A percentile compares a stretch with the other conserved stretches of the same genome.
Conservation (phyloP, 768 basidiomycete genomes). For the Psilocybe tampanensis region DNA sequence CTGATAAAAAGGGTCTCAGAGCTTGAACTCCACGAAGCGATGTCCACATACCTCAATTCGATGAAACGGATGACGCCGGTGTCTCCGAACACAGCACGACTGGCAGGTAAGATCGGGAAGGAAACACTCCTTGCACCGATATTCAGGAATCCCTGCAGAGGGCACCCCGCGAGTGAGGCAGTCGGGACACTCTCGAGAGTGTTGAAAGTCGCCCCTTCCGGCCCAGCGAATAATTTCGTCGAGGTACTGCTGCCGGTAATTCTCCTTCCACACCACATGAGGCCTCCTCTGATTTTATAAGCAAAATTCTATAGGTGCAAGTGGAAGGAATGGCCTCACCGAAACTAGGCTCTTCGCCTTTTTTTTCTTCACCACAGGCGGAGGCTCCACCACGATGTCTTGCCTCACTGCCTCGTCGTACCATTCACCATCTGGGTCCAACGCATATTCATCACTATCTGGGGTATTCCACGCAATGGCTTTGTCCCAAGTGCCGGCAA, state of each 20-base stretch:
- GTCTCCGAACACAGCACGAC: neutral
- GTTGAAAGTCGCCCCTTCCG: neutral
- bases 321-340: neutral
- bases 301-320: neutral
- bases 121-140: constrained; percentile 1
- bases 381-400: no score
- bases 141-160: neutral
- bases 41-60: constrained; percentile 3
- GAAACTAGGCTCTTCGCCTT: neutral
- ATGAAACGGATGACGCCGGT: neutral
- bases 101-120: neutral
- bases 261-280: neutral
- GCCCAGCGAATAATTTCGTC: neutral
- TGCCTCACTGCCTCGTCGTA: no score
- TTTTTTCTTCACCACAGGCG: no score
- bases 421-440: no score
- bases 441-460: no score
- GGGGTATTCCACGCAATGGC: no score
- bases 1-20: no score
- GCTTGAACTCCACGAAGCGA: no score
- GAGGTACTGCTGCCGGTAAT: neutral
- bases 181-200: neutral
- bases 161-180: neutral
- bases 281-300: neutral
- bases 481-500: no score